These are phyloP conservation scores for Larix sibirica DNA, from an alignment of 83 land plant species.

Conservation along the genomic window DNA sequence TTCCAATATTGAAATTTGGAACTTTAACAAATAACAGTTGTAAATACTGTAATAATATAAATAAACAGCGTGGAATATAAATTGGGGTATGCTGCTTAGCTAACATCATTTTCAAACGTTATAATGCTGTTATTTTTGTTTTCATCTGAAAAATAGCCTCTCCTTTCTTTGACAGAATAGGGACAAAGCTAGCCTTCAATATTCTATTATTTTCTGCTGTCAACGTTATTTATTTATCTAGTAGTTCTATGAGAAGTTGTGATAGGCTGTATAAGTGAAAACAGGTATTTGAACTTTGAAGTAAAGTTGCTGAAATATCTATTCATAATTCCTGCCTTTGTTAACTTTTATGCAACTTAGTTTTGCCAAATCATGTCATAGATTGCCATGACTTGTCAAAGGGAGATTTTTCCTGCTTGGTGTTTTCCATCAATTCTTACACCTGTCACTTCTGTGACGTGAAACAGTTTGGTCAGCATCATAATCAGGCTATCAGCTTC, in stretches of 20 bases:
- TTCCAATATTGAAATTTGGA: neutral
- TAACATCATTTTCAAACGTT: neutral
- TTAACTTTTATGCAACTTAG: neutral
- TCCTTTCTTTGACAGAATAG: neutral
- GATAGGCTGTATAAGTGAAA: too few species aligned
- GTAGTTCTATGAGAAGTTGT: too few species aligned
- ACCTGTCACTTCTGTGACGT: too few species aligned
- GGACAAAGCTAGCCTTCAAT: neutral
- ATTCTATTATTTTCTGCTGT: neutral
- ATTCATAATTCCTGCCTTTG: neutral
- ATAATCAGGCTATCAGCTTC: too few species aligned
- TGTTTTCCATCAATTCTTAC: too few species aligned
- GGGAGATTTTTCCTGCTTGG: too few species aligned
- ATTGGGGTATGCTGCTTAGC: neutral
- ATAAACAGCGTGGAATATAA: neutral
- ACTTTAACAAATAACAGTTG: neutral
- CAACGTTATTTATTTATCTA: neutral
- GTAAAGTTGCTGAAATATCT: neutral
- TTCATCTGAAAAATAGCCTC: neutral
- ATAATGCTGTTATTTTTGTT: neutral
- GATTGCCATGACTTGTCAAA: too few species aligned
- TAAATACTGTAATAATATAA: neutral
- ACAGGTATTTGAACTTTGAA: too few species aligned
- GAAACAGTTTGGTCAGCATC: too few species aligned
- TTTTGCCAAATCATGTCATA: too few species aligned